Conservation (phyloP, 257 asterid species). For the Cynanchum wilfordii region DNA sequence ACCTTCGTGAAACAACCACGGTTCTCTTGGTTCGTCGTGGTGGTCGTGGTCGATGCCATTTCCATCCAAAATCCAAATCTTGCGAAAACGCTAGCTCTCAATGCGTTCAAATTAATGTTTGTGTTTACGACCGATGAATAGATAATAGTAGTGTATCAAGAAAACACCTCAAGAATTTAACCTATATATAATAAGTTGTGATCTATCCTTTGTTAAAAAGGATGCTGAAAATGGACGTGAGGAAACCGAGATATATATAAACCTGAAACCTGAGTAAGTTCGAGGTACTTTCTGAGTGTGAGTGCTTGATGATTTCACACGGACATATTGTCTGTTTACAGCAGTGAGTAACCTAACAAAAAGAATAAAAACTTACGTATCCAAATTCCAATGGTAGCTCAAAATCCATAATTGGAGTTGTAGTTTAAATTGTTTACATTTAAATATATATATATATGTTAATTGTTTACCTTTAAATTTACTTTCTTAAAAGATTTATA, state of each 20-base stretch:
- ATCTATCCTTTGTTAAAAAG: background rate
- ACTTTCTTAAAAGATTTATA: no score
- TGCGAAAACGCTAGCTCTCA: background rate
- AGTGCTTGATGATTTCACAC: background rate
- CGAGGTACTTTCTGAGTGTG: background rate
- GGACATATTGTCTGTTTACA: slow-evolving; percentile 8
- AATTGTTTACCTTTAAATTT: no score
- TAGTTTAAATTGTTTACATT: no score
- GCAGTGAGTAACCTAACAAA: slow-evolving; percentile 2
- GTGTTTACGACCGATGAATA: no score
- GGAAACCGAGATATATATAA: background rate
- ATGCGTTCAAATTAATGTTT: no score
- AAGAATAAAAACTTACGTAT: background rate
- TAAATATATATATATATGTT: no score
- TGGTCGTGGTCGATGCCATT: slow-evolving; percentile 11
- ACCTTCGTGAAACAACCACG: background rate
- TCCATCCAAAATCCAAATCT: slow-evolving; percentile 23
- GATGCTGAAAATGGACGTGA: background rate
- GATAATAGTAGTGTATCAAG: background rate
- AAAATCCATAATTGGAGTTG: no score
- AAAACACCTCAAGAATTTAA: background rate
- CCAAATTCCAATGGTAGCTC: no score
- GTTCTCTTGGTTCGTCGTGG: slow-evolving; percentile 16
- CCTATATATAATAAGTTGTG: background rate
- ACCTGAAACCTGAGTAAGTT: background rate